phyloP scores from a whole-genome alignment of 352 stramenopile species.

The Globisporangium cystogenes region DNA sequence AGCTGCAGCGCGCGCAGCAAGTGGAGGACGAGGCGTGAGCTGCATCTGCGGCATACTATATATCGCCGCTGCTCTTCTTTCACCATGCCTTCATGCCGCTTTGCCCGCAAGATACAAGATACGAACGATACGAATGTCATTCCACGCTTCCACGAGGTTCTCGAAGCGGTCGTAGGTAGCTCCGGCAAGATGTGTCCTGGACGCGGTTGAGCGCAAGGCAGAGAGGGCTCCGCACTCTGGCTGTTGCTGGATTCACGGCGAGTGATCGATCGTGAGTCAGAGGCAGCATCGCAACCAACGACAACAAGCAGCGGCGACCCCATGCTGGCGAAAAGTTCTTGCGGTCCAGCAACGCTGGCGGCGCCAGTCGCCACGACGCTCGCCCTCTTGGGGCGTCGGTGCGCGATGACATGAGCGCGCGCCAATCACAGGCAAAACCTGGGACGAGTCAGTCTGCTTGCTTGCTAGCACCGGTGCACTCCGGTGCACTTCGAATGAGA shows the following conservation, averaged over 20 bases:
- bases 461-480: too few relatives aligned
- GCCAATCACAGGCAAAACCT: slow-evolving; percentile 10
- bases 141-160: too few relatives aligned
- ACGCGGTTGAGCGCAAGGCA: too few relatives aligned
- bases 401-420: background rate
- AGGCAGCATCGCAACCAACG: background rate
- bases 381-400: background rate
- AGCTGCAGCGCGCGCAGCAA: slow-evolving; percentile 39
- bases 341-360: background rate
- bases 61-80: too few relatives aligned
- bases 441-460: slow-evolving; percentile 15
- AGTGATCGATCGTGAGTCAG: too few relatives aligned
- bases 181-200: too few relatives aligned
- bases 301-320: background rate
- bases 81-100: background rate
- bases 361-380: background rate
- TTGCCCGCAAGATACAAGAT: background rate
- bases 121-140: too few relatives aligned
- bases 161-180: too few relatives aligned
- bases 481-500: too few relatives aligned
- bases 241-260: background rate
- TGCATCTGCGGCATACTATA: too few relatives aligned
- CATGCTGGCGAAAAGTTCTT: background rate
- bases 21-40: slow-evolving; percentile 2
- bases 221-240: too few relatives aligned